Conservation (phyloP, 2,329 filamentous ascomycete genomes). For the Furcasterigmium furcatum region DNA sequence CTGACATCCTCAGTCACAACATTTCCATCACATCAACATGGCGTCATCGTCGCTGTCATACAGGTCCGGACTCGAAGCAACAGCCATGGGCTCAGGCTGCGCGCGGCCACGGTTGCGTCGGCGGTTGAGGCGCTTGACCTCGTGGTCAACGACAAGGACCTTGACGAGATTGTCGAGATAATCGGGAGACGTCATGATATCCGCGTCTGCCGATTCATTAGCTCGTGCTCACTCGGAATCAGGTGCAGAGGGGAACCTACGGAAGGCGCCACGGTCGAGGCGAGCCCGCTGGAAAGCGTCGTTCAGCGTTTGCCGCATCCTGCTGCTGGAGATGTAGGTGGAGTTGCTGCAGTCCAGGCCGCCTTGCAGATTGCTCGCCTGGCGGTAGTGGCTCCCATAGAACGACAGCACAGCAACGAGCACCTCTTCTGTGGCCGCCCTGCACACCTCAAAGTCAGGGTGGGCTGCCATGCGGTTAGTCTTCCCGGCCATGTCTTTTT, state of each 20-base stretch:
- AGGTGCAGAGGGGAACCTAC: background rate
- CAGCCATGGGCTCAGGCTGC: background rate
- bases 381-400: slow-evolving; percentile 16
- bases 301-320: background rate
- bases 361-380: slow-evolving; percentile 10
- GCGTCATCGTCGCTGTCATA: background rate
- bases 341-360: slow-evolving; percentile 6
- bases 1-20: background rate
- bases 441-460: slow-evolving; percentile 1
- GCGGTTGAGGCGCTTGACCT: slow-evolving; percentile 10
- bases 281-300: slow-evolving; percentile 2
- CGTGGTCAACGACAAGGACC: slow-evolving; percentile 9
- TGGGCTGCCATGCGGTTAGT: slow-evolving; percentile 1
- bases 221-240: too few relatives aligned
- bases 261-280: background rate
- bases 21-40: background rate
- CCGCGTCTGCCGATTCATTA: background rate
- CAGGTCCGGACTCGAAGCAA: background rate
- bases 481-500: background rate
- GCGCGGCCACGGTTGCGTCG: background rate
- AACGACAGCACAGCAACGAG: slow-evolving; percentile 16
- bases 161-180: slow-evolving; percentile 7
- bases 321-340: background rate
- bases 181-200: background rate
- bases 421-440: slow-evolving; percentile 4